A percentile compares a stretch with the other conserved stretches of the same genome.
These are phyloP conservation scores for Globisporangium mamillatum DNA, from an alignment of 352 stramenopile species.

Conservation along the genomic window DNA sequence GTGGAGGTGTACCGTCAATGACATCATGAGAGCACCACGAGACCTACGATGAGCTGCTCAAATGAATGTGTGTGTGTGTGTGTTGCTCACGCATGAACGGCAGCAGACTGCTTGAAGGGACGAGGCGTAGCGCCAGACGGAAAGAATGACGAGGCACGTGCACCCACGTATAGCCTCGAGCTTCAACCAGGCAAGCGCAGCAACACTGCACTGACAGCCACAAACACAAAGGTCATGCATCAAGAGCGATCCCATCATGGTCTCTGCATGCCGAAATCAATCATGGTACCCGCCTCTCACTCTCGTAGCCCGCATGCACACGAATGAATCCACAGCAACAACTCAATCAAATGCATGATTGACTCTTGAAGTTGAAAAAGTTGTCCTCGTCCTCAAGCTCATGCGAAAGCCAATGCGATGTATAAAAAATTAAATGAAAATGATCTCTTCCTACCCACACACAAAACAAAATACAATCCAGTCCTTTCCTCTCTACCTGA, in stretches of 20 bases:
- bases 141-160: background rate
- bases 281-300: too few species aligned
- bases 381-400: background rate
- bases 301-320: background rate
- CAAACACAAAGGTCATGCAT: background rate
- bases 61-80: background rate
- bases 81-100: too few species aligned
- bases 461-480: background rate
- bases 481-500: background rate
- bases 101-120: too few species aligned
- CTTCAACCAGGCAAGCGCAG: background rate
- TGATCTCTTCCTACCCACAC: conserved; percentile 1
- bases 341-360: background rate
- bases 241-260: background rate
- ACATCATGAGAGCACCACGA: background rate
- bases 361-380: background rate
- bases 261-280: background rate
- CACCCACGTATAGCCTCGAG: background rate
- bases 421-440: conserved; percentile 1
- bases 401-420: background rate
- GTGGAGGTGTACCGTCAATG: background rate
- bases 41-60: background rate
- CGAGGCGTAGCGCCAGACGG: too few species aligned
- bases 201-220: background rate
- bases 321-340: background rate